phyloP scores from a whole-genome alignment of 148 eudicot genomes.

The Nepenthes gracilis region DNA sequence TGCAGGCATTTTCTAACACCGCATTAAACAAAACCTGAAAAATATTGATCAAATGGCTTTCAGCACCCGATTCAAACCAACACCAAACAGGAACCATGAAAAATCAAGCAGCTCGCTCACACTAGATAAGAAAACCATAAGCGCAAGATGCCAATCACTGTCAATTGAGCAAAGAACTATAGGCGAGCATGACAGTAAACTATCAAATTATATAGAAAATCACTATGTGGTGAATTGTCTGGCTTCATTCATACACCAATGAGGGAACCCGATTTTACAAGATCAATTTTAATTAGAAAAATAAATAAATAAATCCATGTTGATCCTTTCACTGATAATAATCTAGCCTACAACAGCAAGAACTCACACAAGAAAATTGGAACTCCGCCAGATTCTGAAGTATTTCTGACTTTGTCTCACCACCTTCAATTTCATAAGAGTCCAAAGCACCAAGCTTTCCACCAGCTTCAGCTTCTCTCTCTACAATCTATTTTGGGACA shows the following conservation, averaged over 20 bases:
- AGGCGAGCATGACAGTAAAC: no score
- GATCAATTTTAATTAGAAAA: no score
- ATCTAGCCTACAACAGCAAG: neutral
- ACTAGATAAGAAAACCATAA: no score
- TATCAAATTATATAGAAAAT: no score
- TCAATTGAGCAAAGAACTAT: no score
- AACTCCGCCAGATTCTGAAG: slow-evolving; percentile 86
- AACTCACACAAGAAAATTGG: slow-evolving; percentile 87
- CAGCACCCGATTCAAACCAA: neutral
- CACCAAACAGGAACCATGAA: neutral
- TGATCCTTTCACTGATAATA: neutral
- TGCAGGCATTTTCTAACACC: slow-evolving; percentile 78
- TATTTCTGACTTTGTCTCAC: slow-evolving; percentile 75
- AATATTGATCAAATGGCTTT: slow-evolving; percentile 3
- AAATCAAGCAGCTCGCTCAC: no score
- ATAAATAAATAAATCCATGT: no score
- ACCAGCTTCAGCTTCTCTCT: slow-evolving; percentile 82
- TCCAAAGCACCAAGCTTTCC: slow-evolving; percentile 80
- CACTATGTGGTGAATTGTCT: no score
- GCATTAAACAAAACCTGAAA: slow-evolving; percentile 74
- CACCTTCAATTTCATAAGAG: slow-evolving; percentile 87
- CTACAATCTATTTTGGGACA: slow-evolving; percentile 41
- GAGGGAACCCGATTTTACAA: no score
- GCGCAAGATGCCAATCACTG: no score
- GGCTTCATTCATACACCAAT: no score